Conservation (phyloP, 2,329 filamentous ascomycete genomes). For the Tolypocladium nubicola region DNA sequence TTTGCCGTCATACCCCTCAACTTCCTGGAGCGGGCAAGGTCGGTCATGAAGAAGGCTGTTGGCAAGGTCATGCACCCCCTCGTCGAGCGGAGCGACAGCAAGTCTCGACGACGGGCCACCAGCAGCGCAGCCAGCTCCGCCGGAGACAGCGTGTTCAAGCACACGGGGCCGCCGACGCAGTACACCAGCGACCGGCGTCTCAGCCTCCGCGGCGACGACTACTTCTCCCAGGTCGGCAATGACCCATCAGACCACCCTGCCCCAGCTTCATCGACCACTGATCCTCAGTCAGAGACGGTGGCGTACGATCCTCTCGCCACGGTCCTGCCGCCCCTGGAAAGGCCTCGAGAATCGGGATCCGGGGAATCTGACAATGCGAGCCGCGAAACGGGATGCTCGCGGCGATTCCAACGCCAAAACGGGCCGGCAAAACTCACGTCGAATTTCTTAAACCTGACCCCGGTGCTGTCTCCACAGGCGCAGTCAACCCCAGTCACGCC, state of each 20-base stretch:
- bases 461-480: constrained; percentile 10
- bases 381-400: constrained; percentile 1
- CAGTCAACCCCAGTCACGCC: constrained; percentile 26
- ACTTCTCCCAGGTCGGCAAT: constrained; percentile 32
- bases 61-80: constrained; percentile 54
- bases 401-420: constrained; percentile 29
- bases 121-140: constrained; percentile 57
- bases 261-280: constrained; percentile 14
- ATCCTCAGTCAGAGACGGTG: constrained; percentile 13
- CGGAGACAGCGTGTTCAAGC: constrained; percentile 38
- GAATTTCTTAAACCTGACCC: constrained; percentile 29
- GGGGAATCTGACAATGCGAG: not conserved
- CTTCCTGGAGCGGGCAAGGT: constrained; percentile 74
- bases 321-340: constrained; percentile 18
- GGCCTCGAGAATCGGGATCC: not conserved
- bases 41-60: constrained; percentile 59
- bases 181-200: constrained; percentile 41
- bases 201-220: constrained; percentile 44
- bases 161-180: constrained; percentile 39
- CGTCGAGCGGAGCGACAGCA: constrained; percentile 44
- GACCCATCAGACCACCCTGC: constrained; percentile 19
- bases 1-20: constrained; percentile 83
- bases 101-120: constrained; percentile 42
- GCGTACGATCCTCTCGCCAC: constrained; percentile 31
- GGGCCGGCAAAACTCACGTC: constrained; percentile 31